Percentiles rank a stretch among this genome's conserved stretches.
phyloP scores from a whole-genome alignment of 768 basidiomycete genomes.

The Leccinum arenicola region DNA sequence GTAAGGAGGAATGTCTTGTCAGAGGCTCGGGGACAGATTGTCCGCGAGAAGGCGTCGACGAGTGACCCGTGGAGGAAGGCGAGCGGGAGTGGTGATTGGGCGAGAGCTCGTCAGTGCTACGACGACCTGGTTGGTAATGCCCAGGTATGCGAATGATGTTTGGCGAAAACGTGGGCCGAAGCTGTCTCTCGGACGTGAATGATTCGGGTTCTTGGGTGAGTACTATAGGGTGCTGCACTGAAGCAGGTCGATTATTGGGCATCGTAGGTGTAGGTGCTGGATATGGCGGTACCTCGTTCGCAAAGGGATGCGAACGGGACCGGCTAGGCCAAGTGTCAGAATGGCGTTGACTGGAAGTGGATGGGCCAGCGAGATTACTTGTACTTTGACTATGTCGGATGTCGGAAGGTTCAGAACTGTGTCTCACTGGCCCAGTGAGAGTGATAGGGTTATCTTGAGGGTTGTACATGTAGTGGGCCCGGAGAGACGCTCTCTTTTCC shows the following conservation, averaged over 20 bases:
- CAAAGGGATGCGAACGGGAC: conserved; percentile 21
- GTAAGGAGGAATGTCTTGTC: conserved; percentile 26
- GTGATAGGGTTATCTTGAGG: conserved; percentile 15
- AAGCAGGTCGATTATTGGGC: conserved; percentile 9
- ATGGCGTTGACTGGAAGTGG: conserved; percentile 19
- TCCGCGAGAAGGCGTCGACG: conserved; percentile 18
- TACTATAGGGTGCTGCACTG: conserved; percentile 7
- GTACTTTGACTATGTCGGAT: conserved; percentile 8
- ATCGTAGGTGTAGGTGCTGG: conserved; percentile 29
- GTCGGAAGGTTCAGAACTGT: conserved; percentile 25
- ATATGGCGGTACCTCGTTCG: conserved; percentile 23
- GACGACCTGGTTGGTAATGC: conserved; percentile 43
- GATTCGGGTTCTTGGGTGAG: conserved; percentile 36
- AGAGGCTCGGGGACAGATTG: conserved; percentile 21
- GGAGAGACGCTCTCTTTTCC: conserved; percentile 16
- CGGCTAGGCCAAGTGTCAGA: conserved; percentile 19
- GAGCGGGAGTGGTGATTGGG: conserved; percentile 23
- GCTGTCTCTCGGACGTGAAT: conserved; percentile 49
- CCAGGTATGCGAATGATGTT: conserved; percentile 67
- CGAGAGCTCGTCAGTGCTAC: conserved; percentile 24
- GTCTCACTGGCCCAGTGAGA: conserved; percentile 20
- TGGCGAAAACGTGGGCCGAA: conserved; percentile 68
- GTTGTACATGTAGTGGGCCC: conserved; percentile 18
- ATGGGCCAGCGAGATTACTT: conserved; percentile 13
- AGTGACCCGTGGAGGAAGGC: conserved; percentile 17